Evolutionary conservation across 768 basidiomycete genomes (phyloP).

Genomic region (Suillus alpinus): DNA sequence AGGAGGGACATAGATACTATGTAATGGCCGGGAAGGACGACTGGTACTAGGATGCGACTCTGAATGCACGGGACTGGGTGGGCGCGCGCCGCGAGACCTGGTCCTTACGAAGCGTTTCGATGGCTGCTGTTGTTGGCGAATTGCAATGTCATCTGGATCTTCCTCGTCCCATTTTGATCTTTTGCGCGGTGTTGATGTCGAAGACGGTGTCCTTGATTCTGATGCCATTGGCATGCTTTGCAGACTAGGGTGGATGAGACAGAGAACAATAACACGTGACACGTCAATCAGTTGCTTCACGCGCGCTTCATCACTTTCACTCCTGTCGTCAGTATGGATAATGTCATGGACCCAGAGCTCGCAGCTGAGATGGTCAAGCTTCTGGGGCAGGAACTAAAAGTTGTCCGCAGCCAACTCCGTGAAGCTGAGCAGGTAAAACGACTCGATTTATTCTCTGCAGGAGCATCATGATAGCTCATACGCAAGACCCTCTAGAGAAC

Average conservation of each 20-base stretch:
- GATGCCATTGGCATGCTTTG: constrained; percentile 22
- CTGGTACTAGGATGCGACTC: constrained; percentile 12
- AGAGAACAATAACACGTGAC: neutral
- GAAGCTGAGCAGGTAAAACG: constrained; percentile 20
- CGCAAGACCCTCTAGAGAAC: constrained; percentile 9
- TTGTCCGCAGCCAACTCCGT: constrained; percentile 17
- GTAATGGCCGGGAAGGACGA: constrained; percentile 21
- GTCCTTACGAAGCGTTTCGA: constrained; percentile 58
- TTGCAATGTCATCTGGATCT: constrained; percentile 44
- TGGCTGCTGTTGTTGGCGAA: constrained; percentile 33
- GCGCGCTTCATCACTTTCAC: neutral
- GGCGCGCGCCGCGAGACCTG: constrained; percentile 13
- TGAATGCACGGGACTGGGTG: constrained; percentile 13
- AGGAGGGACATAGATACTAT: constrained; percentile 74
- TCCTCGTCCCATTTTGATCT: constrained; percentile 71
- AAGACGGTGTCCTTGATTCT: constrained; percentile 18
- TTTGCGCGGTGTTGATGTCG: constrained; percentile 57
- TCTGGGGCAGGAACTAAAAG: constrained; percentile 24
- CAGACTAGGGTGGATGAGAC: neutral
- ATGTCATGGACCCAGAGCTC: constrained; percentile 23
- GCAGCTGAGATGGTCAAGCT: constrained; percentile 24
- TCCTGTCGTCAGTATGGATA: constrained; percentile 16
- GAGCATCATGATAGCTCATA: neutral
- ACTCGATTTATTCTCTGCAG: neutral
- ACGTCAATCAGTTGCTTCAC: neutral